Base-by-base conservation (phyloP, 208 protist species). In the Zelonia costaricensis region DNA sequence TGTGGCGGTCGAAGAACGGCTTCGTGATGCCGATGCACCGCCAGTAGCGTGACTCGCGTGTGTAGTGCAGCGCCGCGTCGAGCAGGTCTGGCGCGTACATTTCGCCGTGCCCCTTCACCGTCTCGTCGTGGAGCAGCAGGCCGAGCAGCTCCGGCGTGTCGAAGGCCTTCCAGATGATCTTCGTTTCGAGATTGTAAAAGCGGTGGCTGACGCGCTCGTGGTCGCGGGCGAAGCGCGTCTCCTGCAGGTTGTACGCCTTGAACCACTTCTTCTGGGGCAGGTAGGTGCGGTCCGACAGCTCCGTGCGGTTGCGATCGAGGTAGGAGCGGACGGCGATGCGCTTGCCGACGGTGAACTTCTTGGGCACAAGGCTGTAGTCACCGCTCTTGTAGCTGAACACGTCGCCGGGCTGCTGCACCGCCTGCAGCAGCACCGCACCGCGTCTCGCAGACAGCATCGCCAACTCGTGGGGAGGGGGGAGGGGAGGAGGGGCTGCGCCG, bases 1-100 rank as follows among this genome's bases (percentile, higher is more conserved):
- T 93, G 56, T 69, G 70, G 39, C 78, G 83, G 68, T 94, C 73
- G 52, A 88, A 94, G 42, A 96, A 96, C 5, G 91, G 91, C 72
- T 93, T 93, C 16, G 87, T 91, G 64, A 96, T 94, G 33, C 91
- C 91, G 47, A 96, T 91, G 60, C 84, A 93, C 28, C 91, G 85
- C 88, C 91, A 96, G 76, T 94, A 96, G 43, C 91, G 84, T 9
- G 74, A 66, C 72, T 96, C 88, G 2, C 75, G 69, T 2, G 84
- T 88, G 76, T 79, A 96, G 69, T 94, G 87, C 22, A 94, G 39
- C 3, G 91, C 91, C 25, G 80, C 40, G 33, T 94, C 78, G 18
- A 96, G 78, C 48, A 93, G 84, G 20, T 70, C 73, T 28, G 65
- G 67, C 30, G 74, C 74, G 74, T 93, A 94, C 40, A 94, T 63